Evolutionary conservation across 305 asterid species (phyloP).

Genomic region (Solanum aculeatissimum): DNA sequence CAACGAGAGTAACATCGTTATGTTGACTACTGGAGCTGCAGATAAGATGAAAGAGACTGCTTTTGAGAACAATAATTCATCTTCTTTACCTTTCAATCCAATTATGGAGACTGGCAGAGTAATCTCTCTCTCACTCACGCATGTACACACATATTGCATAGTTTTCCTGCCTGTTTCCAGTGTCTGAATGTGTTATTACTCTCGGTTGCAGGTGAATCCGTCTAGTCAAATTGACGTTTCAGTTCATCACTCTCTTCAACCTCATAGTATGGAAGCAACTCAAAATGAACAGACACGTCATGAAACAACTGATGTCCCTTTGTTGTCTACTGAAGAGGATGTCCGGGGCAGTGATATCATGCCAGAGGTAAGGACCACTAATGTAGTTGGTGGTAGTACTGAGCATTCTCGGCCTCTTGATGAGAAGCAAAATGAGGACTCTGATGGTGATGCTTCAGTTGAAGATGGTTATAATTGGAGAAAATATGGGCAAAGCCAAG

Average conservation of each 20-base stretch:
- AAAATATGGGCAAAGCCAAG: conserved; percentile 36
- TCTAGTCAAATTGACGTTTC: conserved; percentile 29
- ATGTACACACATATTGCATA: neutral
- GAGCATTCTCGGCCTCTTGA: conserved; percentile 23
- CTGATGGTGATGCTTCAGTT: conserved; percentile 8
- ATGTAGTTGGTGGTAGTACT: conserved; percentile 10
- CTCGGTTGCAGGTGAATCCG: conserved; percentile 13
- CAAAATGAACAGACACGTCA: conserved; percentile 9
- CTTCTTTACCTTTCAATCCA: conserved; percentile 58
- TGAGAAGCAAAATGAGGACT: conserved; percentile 18
- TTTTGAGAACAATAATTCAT: conserved; percentile 24
- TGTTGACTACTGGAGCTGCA: conserved; percentile 9
- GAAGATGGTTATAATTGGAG: conserved; percentile 41
- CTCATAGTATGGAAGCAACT: conserved; percentile 16
- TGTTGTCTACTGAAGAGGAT: conserved; percentile 22
- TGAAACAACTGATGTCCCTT: conserved; percentile 18
- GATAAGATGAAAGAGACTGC: conserved; percentile 38
- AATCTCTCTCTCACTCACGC: neutral
- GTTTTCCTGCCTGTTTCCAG: neutral
- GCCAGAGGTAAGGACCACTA: conserved; percentile 21
- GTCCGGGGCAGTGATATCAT: conserved; percentile 11
- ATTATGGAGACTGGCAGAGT: conserved; percentile 38
- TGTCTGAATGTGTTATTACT: neutral
- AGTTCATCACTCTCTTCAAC: conserved; percentile 14
- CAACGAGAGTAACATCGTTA: conserved; percentile 20